phyloP scores from a whole-genome alignment of 83 land plant species.

The Thuja plicata region DNA sequence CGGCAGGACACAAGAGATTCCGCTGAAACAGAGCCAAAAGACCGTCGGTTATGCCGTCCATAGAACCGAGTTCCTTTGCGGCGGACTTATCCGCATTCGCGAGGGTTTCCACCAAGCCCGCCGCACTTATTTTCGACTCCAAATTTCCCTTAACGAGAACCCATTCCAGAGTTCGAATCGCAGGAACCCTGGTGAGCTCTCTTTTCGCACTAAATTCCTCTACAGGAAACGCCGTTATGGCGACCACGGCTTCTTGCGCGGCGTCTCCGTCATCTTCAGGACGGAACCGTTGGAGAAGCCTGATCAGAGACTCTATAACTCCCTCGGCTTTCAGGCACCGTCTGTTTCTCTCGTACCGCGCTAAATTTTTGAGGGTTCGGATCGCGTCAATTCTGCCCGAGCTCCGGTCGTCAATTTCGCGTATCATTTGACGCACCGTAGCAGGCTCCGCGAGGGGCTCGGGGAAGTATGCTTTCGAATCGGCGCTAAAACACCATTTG shows the following conservation, averaged over 20 bases:
- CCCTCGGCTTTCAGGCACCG: background rate
- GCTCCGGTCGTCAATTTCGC: constrained; percentile 8
- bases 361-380: background rate
- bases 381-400: background rate
- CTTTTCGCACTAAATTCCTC: background rate
- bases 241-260: constrained; percentile 18
- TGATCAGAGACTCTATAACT: background rate
- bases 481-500: constrained; percentile 59
- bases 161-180: constrained; percentile 1
- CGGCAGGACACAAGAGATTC: background rate
- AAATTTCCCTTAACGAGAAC: background rate
- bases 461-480: constrained; percentile 52
- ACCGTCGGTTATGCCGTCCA: constrained; percentile 17
- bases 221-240: background rate
- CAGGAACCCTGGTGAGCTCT: background rate
- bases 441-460: constrained; percentile 14
- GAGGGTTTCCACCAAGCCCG: background rate
- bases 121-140: background rate
- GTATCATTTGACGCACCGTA: constrained; percentile 30
- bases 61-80: constrained; percentile 21
- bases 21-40: constrained; percentile 6
- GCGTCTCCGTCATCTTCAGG: constrained; percentile 11
- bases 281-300: background rate
- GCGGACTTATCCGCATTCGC: constrained; percentile 8
- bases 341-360: background rate